Base-by-base conservation (phyloP, 2,329 filamentous ascomycete genomes). In the Cyphellophora attinorum region DNA sequence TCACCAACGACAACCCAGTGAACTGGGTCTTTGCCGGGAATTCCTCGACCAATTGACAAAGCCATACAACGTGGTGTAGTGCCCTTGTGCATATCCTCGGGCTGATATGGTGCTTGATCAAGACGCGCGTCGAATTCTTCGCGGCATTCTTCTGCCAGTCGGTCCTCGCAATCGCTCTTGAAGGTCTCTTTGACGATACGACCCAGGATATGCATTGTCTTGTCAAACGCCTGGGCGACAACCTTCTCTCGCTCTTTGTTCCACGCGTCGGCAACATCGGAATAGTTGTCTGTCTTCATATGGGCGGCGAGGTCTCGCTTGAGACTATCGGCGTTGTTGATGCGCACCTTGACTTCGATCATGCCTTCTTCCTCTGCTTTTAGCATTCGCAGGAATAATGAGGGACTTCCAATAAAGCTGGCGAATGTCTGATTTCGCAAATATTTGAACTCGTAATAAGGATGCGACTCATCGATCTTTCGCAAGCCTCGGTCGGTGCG, bases 381-480 rank as follows among this genome's bases (percentile, higher is more conserved):
- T 58, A 96, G 77, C 91, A 98, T 98, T 61, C 93, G 89, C 37
- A 98, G 65, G 56, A 91, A 98, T 16, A 94, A 68, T 45, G 95
- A 88, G 1, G 91, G 91, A 34, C 83, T 79, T 34, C 78, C 76
- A 3, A 85, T 81, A 39, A 96, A 74, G 46, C 91, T 82, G 27
- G 68, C 67, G 41, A 95, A 81, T 5, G 84, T 83, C 58, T 95
- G 88, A 50, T 91, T 86, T 45, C 85, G 78, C 13, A 98, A 70
- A 50, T 98, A 98, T 59, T 98, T 94, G 65, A 98, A 85, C 58
- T 96, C 91, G 55, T 96, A 96, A 59, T 93, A 96, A 0, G 86
- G 85, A 52, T 96, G 88, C 15, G 91, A 79, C 42, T 96, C 89
- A 49, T 94, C 88, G 48, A 98, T 96, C 52, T 85, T 84, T 38